Base-by-base conservation (phyloP, 441 rosid species). In the Gossypium gossypioides region DNA sequence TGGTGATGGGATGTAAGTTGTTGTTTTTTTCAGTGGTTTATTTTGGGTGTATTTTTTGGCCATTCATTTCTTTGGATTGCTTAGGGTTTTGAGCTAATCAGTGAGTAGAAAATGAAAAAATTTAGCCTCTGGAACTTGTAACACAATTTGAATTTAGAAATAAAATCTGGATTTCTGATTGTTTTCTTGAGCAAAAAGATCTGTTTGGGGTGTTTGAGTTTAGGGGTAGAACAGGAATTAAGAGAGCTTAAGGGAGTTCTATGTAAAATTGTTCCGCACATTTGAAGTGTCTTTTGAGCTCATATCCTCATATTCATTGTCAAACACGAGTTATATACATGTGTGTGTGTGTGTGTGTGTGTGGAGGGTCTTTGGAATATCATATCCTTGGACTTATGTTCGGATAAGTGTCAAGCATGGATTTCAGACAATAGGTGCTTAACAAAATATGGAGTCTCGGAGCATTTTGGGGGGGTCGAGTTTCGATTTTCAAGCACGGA, bases 1-100 rank as follows among this genome's bases (percentile, higher is more conserved):
- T 63, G 98, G 97, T 22, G 97, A 94, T 77, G 97, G 97, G 87
- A 89, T 90, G 96, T 90, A 71, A 83, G 97, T 76, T 27, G 5
- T 27, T 4, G 3, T 24, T 25, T 73, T 42, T 64, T 12, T 42
- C n/a, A 10, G 29, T 63, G 52, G 16, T 18, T 62, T 19, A 4
- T n/a, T 15, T 62, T 18, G 25, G 50, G 27, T 10, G 2, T 19
- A 40, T 64, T 42, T 64, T 12, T 1, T 6, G n/a, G 37, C 21
- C 15, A 24, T 22, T 42, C 0, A 66, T 66, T 18, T 46, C 37
- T 22, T 66, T 46, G 25, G 52, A 21, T 60, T 60, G 22, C 7
- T 29, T 6, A 21, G 44, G 6, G 32, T 59, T 60, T 27, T 60
- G 6, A 59, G 18, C 10, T 27, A 13, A 58, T 58, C 22, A 13